These are phyloP conservation scores for Hymenoscyphus salicellus DNA, from an alignment of 2,329 filamentous ascomycete genomes.

Conservation along the genomic window DNA sequence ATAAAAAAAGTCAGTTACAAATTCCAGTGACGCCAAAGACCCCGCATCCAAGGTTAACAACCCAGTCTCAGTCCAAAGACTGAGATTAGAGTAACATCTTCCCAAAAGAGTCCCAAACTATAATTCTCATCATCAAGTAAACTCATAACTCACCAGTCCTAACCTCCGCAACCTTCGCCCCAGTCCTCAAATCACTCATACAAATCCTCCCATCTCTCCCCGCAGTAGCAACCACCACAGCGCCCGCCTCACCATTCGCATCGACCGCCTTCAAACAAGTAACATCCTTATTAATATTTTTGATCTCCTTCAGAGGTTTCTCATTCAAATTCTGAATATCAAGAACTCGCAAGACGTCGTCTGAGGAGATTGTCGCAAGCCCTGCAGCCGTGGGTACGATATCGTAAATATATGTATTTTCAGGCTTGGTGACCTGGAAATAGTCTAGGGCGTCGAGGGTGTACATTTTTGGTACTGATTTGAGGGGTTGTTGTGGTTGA, in stretches of 20 bases:
- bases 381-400: conserved; percentile 35
- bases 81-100: neutral
- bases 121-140: neutral
- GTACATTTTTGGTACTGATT: conserved; percentile 32
- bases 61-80: neutral
- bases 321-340: conserved; percentile 55
- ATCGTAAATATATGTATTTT: conserved; percentile 44
- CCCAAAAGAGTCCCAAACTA: neutral
- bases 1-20: conserved; percentile 10
- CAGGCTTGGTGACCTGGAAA: conserved; percentile 30
- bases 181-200: conserved; percentile 62
- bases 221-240: conserved; percentile 58
- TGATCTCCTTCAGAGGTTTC: conserved; percentile 47
- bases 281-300: conserved; percentile 59
- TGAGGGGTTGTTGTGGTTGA: conserved; percentile 7
- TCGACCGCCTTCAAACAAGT: conserved; percentile 60
- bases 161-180: conserved; percentile 43
- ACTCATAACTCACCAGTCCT: conserved; percentile 34
- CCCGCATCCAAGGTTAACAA: neutral
- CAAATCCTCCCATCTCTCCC: conserved; percentile 68
- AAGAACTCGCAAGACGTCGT: conserved; percentile 66
- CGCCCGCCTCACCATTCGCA: conserved; percentile 39
- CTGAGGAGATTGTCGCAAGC: conserved; percentile 57
- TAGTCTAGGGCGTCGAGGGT: conserved; percentile 26
- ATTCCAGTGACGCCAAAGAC: neutral